Evolutionary conservation across 768 basidiomycete species (phyloP), one percentile per base, ranked within the genome.

Genomic region (Leccinum longicurvipes): DNA sequence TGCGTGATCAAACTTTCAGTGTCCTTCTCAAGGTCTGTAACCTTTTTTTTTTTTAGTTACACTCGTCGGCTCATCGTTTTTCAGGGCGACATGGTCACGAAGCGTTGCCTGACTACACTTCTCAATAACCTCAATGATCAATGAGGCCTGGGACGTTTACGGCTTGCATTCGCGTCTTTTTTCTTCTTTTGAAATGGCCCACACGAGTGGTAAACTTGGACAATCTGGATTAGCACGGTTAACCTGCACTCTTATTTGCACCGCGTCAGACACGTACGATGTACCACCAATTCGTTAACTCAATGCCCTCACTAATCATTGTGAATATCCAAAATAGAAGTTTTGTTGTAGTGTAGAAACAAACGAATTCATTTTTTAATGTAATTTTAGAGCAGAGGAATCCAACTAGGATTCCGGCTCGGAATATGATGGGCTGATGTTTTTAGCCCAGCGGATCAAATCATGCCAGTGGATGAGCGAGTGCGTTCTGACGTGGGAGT

Each of bases 31-130:
- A 98, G 82, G 91, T 89, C 63, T 19, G 77, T 66, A 9, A 17
- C 19, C 3, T 32, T 50, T 21, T 50, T 53, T 32, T 50, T 21
- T 50, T 53, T 28, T 28, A 31, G 15, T 29, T 32, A 3, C 32
- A 12, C 42, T 6, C 17, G 19, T 9, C 27, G 11, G 41, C 63
- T 74, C 49, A 72, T 47, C 42, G 17, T 11, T 19, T 32, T 19
- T 9, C 61, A 93, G 91, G 94, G 94, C 48, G 97, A 99, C 67
- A 93, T 96, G 87, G 97, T 98, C 61, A 99, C 97, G 25, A 96
- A 95, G 76, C 82, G 93, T 65, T 95, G 93, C 73, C 79, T 96
- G 56, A 90, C 91, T 47, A 94, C 92, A 29, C 80, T 96, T 29
- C 80, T 95, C 57, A 89, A 92, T 72, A 94, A 96, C 72, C 77